A percentile compares a stretch with the other conserved stretches of the same genome.
Conservation (phyloP, 2,329 filamentous ascomycete species). For the Calonectria hawksworthii region DNA sequence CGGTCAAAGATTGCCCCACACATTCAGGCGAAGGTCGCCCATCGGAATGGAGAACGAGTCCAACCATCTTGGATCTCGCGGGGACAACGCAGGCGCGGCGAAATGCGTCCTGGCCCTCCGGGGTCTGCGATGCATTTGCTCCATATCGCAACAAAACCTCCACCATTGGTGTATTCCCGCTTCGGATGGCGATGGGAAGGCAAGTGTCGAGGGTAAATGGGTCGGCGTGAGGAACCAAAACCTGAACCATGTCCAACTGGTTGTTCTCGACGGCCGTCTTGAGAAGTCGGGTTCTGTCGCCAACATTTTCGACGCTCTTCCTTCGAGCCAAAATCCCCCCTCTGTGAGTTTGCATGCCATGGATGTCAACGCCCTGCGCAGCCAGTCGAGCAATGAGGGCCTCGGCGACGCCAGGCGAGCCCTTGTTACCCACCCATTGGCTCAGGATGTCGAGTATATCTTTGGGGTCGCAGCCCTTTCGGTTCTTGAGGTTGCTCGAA, state of each 20-base stretch:
- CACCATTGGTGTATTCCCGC: slow-evolving; percentile 58
- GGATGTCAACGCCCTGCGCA: slow-evolving; percentile 64
- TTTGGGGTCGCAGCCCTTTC: slow-evolving; percentile 65
- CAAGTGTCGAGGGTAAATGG: slow-evolving; percentile 63
- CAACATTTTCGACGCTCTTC: slow-evolving; percentile 63
- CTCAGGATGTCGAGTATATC: slow-evolving; percentile 67
- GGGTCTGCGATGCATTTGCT: slow-evolving; percentile 61
- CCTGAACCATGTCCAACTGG: slow-evolving; percentile 66
- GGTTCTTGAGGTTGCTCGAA: slow-evolving; percentile 57
- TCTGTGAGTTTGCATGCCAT: slow-evolving; percentile 63
- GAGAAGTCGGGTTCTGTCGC: slow-evolving; percentile 64
- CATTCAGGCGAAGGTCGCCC: slow-evolving; percentile 59
- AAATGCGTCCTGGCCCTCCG: slow-evolving; percentile 67
- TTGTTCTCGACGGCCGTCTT: slow-evolving; percentile 65
- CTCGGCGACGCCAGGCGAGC: slow-evolving; percentile 69
- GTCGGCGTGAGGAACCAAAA: slow-evolving; percentile 68
- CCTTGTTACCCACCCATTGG: slow-evolving; percentile 62
- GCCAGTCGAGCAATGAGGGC: slow-evolving; percentile 66
- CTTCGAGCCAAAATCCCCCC: slow-evolving; percentile 62
- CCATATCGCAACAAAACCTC: slow-evolving; percentile 66
- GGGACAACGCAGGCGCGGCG: slow-evolving; percentile 63
- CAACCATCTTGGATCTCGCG: slow-evolving; percentile 61
- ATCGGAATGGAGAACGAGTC: slow-evolving; percentile 63
- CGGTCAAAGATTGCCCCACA: slow-evolving; percentile 65
- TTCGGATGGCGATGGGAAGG: slow-evolving; percentile 63